A percentile compares a stretch with the other conserved stretches of the same genome.
These are phyloP conservation scores for Eimeria sp. DNA, from an alignment of 169 alveolate species.

Conservation along the genomic window DNA sequence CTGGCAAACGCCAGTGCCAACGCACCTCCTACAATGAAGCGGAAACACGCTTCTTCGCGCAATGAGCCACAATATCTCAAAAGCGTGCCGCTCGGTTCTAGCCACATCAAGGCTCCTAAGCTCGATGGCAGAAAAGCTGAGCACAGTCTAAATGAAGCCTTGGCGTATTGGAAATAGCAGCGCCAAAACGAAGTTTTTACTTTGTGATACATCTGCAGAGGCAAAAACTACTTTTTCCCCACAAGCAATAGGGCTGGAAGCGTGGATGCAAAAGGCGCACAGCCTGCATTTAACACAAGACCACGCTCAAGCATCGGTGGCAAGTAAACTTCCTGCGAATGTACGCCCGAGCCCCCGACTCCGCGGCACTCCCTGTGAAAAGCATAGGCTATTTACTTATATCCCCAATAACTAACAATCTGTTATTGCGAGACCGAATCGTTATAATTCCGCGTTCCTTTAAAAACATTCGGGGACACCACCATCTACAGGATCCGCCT, in stretches of 20 bases:
- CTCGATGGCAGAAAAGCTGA: background rate
- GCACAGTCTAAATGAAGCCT: background rate
- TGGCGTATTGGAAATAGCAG: background rate
- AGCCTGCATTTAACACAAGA: background rate
- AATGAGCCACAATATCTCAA: background rate
- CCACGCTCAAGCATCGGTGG: background rate
- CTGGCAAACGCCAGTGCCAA: background rate
- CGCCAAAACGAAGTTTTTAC: background rate
- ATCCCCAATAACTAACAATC: background rate
- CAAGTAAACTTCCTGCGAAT: background rate
- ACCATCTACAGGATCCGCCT: background rate
- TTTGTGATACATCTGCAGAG: background rate
- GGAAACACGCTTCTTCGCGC: background rate
- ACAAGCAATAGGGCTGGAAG: background rate
- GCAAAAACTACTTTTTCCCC: background rate
- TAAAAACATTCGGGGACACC: too few species aligned
- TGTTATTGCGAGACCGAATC: background rate
- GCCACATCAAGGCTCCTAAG: background rate
- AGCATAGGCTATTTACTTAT: background rate
- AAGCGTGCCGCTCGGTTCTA: background rate
- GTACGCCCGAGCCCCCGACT: background rate
- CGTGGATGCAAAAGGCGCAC: background rate
- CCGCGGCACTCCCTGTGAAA: background rate
- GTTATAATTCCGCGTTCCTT: background rate
- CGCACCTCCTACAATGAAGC: background rate